Base-by-base conservation (phyloP, 176 grass and related monocot genomes). In the Eleusine indica region DNA sequence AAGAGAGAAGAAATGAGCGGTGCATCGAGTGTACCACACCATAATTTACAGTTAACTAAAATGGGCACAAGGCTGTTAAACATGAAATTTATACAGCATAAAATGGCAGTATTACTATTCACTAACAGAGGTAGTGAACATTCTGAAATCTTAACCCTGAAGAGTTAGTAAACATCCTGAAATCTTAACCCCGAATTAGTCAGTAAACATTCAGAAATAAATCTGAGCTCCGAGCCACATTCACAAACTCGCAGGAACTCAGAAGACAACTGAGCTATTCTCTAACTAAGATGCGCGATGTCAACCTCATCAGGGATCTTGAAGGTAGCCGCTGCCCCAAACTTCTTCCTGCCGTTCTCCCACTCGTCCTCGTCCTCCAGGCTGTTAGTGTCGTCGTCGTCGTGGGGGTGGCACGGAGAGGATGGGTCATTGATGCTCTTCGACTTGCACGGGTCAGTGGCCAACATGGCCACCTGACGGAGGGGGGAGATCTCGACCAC, bases 401-500 rank as follows among this genome's bases (percentile, higher is more conserved):
- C 75, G 3, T 82, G 70, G 17, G 19, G 3, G 4, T 68, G 72
- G 64, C 25, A 52, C 3, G 91, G 94, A 0, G 87, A 80, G 1
- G 37, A 32, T 1, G 92, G 94, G 6, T 92, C 91, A 1, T 86
- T 58, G 12, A 91, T 6, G 44, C 96, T 91, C 79, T 95, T 95
- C 0, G 96, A 89, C 11, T 51, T 93, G 91, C 96, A 95, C 3
- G 56, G 85, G 4, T 79, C 48, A 3, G 21, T 57, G 63, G 92
- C 93, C 21, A 98, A 87, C 92, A 98, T 91, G 38, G 91, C 86
- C 2, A 98, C 96, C 85, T 95, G 96, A 13, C 96, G 82, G 44
- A 88, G 85, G 68, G 90, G 83, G 12, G 92, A 94, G 73, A 98
- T 98, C 79, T 98, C 96, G 0, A 98, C 92, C 0, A 98, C 96